phyloP scores from a whole-genome alignment of 176 grass and related monocot species.

The Poa annua region DNA sequence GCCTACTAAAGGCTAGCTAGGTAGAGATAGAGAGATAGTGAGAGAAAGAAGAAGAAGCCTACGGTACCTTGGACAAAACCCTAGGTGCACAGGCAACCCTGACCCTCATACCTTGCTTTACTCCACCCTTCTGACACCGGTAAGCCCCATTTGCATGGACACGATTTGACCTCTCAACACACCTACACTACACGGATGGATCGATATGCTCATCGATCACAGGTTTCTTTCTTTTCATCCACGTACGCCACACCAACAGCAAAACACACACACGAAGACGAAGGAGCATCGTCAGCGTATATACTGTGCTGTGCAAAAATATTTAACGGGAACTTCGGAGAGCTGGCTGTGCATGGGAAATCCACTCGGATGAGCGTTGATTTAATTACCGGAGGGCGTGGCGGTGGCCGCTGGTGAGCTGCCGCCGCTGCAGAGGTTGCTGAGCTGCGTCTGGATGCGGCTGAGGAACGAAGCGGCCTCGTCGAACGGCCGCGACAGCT shows the following conservation, averaged over 20 bases:
- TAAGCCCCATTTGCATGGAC: conserved; percentile 89
- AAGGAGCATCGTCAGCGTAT: neutral
- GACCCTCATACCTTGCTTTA: conserved; percentile 39
- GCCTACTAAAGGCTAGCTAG: conserved; percentile 25
- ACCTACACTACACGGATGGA: conserved; percentile 15
- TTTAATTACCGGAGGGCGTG: conserved; percentile 41
- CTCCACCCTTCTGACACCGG: conserved; percentile 63
- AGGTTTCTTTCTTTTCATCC: conserved; percentile 29
- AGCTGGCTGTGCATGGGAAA: neutral
- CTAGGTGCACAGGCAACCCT: conserved; percentile 46
- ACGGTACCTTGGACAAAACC: conserved; percentile 59
- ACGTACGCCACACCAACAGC: neutral
- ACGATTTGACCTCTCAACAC: conserved; percentile 79
- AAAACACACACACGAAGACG: neutral
- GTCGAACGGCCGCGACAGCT: conserved; percentile 83
- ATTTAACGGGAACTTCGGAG: neutral
- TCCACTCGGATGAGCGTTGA: neutral
- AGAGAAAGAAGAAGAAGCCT: conserved; percentile 26
- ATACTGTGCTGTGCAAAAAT: neutral
- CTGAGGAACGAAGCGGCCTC: conserved; percentile 88
- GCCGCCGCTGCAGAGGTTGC: conserved; percentile 62
- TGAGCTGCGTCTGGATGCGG: conserved; percentile 80
- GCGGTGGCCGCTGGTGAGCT: conserved; percentile 14
- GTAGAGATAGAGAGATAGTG: neutral
- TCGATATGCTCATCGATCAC: neutral